These are phyloP conservation scores for Metschnikowia gelsemii DNA, from an alignment of 805 yeast species.

Conservation along the genomic window DNA sequence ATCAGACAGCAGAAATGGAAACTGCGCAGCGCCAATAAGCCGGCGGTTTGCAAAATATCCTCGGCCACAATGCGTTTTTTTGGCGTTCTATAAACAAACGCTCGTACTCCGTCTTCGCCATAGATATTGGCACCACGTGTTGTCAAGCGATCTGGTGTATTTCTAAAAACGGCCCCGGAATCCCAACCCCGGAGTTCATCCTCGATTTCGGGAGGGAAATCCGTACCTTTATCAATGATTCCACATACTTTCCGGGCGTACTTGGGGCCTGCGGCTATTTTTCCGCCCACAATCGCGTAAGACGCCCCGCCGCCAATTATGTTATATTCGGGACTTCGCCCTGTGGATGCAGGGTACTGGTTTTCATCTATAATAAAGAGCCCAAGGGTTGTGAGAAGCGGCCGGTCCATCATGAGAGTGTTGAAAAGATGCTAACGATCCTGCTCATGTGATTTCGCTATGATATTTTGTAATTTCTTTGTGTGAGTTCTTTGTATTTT, in stretches of 20 bases:
- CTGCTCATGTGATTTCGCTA: background rate
- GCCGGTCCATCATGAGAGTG: slow-evolving; percentile 3
- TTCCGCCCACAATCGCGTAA: slow-evolving; percentile 72
- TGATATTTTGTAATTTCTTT: too few species aligned
- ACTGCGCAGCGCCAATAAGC: slow-evolving; percentile 39
- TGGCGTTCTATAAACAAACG: slow-evolving; percentile 60
- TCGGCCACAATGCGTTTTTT: slow-evolving; percentile 56
- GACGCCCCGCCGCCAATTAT: slow-evolving; percentile 92
- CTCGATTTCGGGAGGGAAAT: slow-evolving; percentile 57
- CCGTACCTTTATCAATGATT: slow-evolving; percentile 77
- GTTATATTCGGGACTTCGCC: slow-evolving; percentile 39
- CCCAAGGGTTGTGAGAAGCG: slow-evolving; percentile 67
- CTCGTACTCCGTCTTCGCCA: slow-evolving; percentile 52
- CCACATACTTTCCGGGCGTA: slow-evolving; percentile 50
- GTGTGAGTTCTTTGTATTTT: too few species aligned
- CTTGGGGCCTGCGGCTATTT: slow-evolving; percentile 47
- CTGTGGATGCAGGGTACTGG: slow-evolving; percentile 46
- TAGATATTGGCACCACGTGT: slow-evolving; percentile 83
- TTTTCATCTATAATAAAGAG: slow-evolving; percentile 91
- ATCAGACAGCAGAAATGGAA: slow-evolving; percentile 79
- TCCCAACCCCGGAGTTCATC: slow-evolving; percentile 56
- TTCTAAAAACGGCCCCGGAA: slow-evolving; percentile 57
- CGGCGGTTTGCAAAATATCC: slow-evolving; percentile 47
- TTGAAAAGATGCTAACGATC: background rate
- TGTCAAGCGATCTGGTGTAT: slow-evolving; percentile 54